A percentile compares a stretch with the other conserved stretches of the same genome.
Evolutionary conservation across 164 flowering plant species (phyloP).

Genomic region (Vitis labrusca): DNA sequence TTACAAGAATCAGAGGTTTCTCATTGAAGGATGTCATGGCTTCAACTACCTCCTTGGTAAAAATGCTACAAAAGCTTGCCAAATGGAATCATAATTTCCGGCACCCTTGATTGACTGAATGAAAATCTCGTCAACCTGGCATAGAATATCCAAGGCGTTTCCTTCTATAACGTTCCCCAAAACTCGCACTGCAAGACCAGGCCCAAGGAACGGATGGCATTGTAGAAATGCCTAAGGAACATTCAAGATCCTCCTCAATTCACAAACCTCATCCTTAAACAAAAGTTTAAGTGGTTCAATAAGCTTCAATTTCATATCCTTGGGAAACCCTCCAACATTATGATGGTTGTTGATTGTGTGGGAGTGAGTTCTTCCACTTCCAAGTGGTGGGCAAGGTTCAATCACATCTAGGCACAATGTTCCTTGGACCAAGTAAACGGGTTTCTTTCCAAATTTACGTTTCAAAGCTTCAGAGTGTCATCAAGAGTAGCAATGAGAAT

Average conservation of each 20-base stretch:
- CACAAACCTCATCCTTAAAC: constrained; percentile 98
- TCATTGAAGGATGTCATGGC: too few species aligned
- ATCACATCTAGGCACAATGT: constrained; percentile 97
- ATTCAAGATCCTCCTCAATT: constrained; percentile 73
- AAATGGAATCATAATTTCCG: constrained; percentile 84
- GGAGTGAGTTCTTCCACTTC: constrained; percentile 89
- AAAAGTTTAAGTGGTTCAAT: constrained; percentile 96
- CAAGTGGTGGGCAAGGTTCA: constrained; percentile 99
- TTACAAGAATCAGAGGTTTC: too few species aligned
- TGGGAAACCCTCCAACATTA: constrained; percentile 98
- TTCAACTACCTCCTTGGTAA: constrained; percentile 46
- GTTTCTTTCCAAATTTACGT: constrained; percentile 60
- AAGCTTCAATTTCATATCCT: constrained; percentile 96
- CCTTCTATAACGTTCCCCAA: constrained; percentile 89
- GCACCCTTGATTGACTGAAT: constrained; percentile 92
- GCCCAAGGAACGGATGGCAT: constrained; percentile 98
- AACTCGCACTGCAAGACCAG: constrained; percentile 94
- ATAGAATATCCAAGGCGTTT: constrained; percentile 78
- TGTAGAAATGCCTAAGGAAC: constrained; percentile 84
- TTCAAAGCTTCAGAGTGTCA: constrained; percentile 72
- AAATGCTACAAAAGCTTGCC: constrained; percentile 99
- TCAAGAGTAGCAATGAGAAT: constrained; percentile 92
- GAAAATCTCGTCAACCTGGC: constrained; percentile 97
- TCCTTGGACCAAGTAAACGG: constrained; percentile 88
- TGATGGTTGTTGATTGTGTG: constrained; percentile 99